These are phyloP conservation scores for Flaveria trinervia DNA, from an alignment of 129 eudicot genomes.

Conservation along the genomic window DNA sequence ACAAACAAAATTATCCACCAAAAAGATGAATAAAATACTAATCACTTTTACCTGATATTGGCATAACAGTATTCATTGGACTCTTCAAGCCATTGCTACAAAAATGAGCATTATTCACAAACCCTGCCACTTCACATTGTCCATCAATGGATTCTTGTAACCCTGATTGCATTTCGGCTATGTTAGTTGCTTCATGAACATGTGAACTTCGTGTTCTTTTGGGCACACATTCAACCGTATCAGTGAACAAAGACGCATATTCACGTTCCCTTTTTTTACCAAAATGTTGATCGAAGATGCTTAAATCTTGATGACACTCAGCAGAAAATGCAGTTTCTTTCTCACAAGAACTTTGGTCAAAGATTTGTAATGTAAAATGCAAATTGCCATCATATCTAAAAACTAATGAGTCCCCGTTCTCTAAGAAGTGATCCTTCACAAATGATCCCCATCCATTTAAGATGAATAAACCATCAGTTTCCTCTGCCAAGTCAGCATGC, in stretches of 20 bases:
- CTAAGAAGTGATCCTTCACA: conserved; percentile 73
- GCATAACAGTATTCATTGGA: conserved; percentile 50
- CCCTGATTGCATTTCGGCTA: conserved; percentile 36
- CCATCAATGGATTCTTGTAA: conserved; percentile 32
- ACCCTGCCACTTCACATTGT: conserved; percentile 34
- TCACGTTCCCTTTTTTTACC: conserved; percentile 70
- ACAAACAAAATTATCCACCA: not conserved
- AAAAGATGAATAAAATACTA: not conserved
- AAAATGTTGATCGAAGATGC: conserved; percentile 36
- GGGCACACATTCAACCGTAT: conserved; percentile 45
- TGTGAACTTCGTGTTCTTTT: conserved; percentile 63
- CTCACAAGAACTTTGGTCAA: conserved; percentile 79
- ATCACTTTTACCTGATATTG: conserved; percentile 47
- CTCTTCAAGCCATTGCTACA: conserved; percentile 36
- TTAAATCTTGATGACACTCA: conserved; percentile 61
- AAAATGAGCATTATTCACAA: conserved; percentile 30
- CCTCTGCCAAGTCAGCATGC: conserved; percentile 59
- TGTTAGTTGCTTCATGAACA: conserved; percentile 32
- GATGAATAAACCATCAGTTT: conserved; percentile 51
- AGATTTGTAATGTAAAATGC: conserved; percentile 70
- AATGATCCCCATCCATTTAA: conserved; percentile 73
- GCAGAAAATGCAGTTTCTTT: conserved; percentile 75
- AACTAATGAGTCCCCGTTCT: conserved; percentile 67
- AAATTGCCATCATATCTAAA: conserved; percentile 76
- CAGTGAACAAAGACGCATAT: conserved; percentile 38